Percentiles rank a stretch among this genome's conserved stretches.
Evolutionary conservation across 2,329 filamentous ascomycete species (phyloP).

Genomic region (Cercospora berteroae): DNA sequence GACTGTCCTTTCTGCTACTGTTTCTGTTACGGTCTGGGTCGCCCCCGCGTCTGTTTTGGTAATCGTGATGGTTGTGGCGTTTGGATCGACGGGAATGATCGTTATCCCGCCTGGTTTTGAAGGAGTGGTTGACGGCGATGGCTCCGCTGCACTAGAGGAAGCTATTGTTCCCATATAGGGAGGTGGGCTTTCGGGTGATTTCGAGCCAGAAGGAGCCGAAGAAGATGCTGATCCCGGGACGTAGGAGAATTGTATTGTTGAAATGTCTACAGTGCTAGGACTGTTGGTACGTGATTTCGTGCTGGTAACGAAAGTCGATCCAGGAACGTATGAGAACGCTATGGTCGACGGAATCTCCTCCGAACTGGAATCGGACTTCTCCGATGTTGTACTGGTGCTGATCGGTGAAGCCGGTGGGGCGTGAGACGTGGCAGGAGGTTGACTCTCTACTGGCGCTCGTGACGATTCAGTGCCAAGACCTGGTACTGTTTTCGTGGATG

Average conservation of each 20-base stretch:
- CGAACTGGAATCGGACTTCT: not conserved
- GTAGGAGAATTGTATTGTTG: not conserved
- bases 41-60: constrained; percentile 23
- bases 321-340: not conserved
- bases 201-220: not conserved
- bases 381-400: not conserved
- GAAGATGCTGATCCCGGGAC: not conserved
- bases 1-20: constrained; percentile 23
- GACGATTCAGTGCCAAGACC: not conserved
- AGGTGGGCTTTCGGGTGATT: not conserved
- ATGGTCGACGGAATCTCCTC: not conserved
- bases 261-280: not conserved
- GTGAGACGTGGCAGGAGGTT: not conserved
- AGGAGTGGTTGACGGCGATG: not conserved
- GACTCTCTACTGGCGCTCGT: not conserved
- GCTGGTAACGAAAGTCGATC: not conserved
- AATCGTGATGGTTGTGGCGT: constrained; percentile 24
- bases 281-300: not conserved
- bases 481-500: not conserved
- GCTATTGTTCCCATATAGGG: not conserved
- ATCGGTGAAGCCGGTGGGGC: not conserved
- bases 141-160: not conserved
- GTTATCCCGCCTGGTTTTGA: constrained; percentile 24
- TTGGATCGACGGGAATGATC: constrained; percentile 29
- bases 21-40: constrained; percentile 24